Evolutionary conservation across 2,329 filamentous ascomycete genomes (phyloP), one percentile per base, ranked within the genome.

Genomic region (Fusarium equiseti): DNA sequence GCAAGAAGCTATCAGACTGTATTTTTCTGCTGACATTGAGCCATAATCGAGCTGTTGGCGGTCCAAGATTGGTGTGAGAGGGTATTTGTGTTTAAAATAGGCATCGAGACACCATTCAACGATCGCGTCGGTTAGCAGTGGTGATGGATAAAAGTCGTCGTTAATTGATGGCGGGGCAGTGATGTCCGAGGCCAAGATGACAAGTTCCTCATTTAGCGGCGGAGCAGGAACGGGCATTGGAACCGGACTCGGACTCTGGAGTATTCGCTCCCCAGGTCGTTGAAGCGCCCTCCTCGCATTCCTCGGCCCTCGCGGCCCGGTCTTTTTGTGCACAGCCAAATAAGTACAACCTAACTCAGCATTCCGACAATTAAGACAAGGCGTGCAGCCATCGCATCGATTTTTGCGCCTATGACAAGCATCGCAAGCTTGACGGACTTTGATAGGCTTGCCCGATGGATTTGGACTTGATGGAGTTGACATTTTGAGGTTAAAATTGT

Each of bases 71-170:
- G 78, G 78, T 18, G 77, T 80, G 5, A 80, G 75, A 0, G 78
- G 77, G 20, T 80, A 79, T 53, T 80, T 80, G 53, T 80, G 77
- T 29, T 65, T 73, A 48, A 80, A 79, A 26, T 77, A 80, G 2
- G 73, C 78, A 46, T 79, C 72, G 1, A 80, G 40, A 20, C 76
- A 79, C 48, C 71, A 72, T 42, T 35, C 52, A 18, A 79, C 58
- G 5, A 77, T 52, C 5, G 64, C 44, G 3, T 52, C 50, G 0
- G 60, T 63, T 8, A 76, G 50, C 38, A 32, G 43, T 16, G 66
- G 40, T 2, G 62, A 71, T 15, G 62, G 65, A 4, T 22, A n/a
- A 13, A 50, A 38, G 0, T 26, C 26, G 0, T 26, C 29, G 0
- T 7, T 6, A 4, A 20, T n/a, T 29, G 5, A 2, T 7, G 38